These are phyloP conservation scores for Acer saccharum DNA, from an alignment of 345 rosid genomes.

Conservation along the genomic window DNA sequence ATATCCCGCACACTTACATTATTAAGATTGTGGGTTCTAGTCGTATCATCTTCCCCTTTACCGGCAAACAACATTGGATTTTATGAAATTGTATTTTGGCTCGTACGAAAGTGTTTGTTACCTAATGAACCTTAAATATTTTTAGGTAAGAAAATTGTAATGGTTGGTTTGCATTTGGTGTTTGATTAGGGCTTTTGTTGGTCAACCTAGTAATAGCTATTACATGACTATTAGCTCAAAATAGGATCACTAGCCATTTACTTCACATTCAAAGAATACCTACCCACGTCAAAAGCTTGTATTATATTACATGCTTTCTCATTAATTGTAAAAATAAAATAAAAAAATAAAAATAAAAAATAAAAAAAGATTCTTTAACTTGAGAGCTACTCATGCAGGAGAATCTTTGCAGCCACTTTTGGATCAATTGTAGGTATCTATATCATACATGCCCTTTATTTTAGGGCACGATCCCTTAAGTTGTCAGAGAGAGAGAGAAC, in stretches of 20 bases:
- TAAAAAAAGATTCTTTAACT: background rate
- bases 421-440: background rate
- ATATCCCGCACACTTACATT: no score
- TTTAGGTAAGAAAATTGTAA: background rate
- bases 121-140: background rate
- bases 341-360: background rate
- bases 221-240: background rate
- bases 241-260: background rate
- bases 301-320: background rate
- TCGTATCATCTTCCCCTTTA: no score
- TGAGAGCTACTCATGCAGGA: constrained; percentile 5
- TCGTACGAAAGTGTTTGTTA: background rate
- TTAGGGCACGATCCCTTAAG: constrained; percentile 9
- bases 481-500: constrained; percentile 9
- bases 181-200: background rate
- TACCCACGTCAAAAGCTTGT: background rate
- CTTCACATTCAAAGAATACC: background rate
- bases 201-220: background rate
- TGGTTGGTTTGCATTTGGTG: background rate
- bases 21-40: no score
- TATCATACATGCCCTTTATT: constrained; percentile 3
- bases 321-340: background rate
- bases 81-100: background rate
- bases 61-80: no score
- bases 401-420: constrained; percentile 11